These are phyloP conservation scores for Boletus coffeatus DNA, from an alignment of 1,284 basidiomycete genomes.

Conservation along the genomic window DNA sequence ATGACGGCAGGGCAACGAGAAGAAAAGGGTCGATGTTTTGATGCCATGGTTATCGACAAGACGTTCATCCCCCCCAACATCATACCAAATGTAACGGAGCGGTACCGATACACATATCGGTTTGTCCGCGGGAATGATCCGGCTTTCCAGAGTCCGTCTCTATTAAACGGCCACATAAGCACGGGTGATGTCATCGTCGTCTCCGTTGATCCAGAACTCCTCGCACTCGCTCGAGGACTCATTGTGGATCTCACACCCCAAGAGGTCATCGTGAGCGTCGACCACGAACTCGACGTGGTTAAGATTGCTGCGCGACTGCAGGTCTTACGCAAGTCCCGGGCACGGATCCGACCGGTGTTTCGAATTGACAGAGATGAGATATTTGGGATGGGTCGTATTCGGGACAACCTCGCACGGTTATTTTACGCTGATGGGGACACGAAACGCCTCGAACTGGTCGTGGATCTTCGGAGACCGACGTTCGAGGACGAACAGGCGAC, in stretches of 20 bases:
- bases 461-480: slow-evolving; percentile 71
- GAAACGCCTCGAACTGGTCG: slow-evolving; percentile 66
- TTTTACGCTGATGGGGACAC: slow-evolving; percentile 77
- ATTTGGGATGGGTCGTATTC: slow-evolving; percentile 79
- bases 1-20: slow-evolving; percentile 80
- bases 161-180: slow-evolving; percentile 78
- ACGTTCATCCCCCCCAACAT: slow-evolving; percentile 23
- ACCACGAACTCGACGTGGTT: slow-evolving; percentile 65
- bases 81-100: slow-evolving; percentile 34
- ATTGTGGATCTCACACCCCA: slow-evolving; percentile 67
- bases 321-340: slow-evolving; percentile 12
- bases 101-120: slow-evolving; percentile 56
- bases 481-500: slow-evolving; percentile 43
- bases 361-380: slow-evolving; percentile 95
- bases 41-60: slow-evolving; percentile 65
- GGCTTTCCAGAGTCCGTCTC: slow-evolving; percentile 20
- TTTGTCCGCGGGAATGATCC: slow-evolving; percentile 43
- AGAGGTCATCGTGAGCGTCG: slow-evolving; percentile 72
- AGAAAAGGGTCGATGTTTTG: slow-evolving; percentile 75
- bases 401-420: slow-evolving; percentile 86
- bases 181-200: slow-evolving; percentile 80
- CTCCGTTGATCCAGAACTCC: slow-evolving; percentile 78
- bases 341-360: slow-evolving; percentile 44
- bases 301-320: slow-evolving; percentile 35
- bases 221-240: slow-evolving; percentile 84